A percentile compares a stretch with the other conserved stretches of the same genome.
These are phyloP conservation scores for Venturia aucupariae DNA, from an alignment of 2,329 filamentous ascomycete genomes.

Conservation along the genomic window DNA sequence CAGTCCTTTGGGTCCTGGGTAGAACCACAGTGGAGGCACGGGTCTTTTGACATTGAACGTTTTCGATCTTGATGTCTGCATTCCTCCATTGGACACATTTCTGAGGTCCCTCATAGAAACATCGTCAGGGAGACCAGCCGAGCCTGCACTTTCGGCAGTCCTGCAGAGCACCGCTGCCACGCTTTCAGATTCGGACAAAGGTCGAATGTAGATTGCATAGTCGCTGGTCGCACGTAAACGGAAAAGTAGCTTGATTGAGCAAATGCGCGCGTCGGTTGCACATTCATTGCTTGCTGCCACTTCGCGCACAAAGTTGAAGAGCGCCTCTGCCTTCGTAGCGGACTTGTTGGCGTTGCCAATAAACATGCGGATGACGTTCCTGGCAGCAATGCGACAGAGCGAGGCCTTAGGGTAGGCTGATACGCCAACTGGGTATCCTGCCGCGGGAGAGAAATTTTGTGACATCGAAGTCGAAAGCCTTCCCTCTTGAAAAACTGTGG, in stretches of 20 bases:
- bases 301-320: conserved; percentile 28
- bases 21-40: conserved; percentile 43
- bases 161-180: conserved; percentile 65
- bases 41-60: conserved; percentile 11
- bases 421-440: neutral
- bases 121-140: conserved; percentile 35
- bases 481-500: conserved; percentile 8
- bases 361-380: conserved; percentile 67
- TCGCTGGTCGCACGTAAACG: conserved; percentile 75
- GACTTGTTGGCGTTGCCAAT: conserved; percentile 61
- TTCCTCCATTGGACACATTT: neutral
- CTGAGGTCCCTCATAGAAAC: conserved; percentile 14
- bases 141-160: conserved; percentile 43
- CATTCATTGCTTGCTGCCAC: conserved; percentile 26
- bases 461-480: conserved; percentile 18
- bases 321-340: conserved; percentile 50
- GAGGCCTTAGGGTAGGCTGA: conserved; percentile 28
- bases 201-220: conserved; percentile 62
- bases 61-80: conserved; percentile 6
- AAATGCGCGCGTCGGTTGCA: conserved; percentile 29
- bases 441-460: conserved; percentile 23
- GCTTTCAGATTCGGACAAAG: conserved; percentile 61
- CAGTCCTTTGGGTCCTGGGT: conserved; percentile 43
- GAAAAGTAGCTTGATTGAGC: conserved; percentile 48
- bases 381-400: conserved; percentile 60